Evolutionary conservation across 352 stramenopile species (phyloP).

Genomic region (Peronospora belbahrii): DNA sequence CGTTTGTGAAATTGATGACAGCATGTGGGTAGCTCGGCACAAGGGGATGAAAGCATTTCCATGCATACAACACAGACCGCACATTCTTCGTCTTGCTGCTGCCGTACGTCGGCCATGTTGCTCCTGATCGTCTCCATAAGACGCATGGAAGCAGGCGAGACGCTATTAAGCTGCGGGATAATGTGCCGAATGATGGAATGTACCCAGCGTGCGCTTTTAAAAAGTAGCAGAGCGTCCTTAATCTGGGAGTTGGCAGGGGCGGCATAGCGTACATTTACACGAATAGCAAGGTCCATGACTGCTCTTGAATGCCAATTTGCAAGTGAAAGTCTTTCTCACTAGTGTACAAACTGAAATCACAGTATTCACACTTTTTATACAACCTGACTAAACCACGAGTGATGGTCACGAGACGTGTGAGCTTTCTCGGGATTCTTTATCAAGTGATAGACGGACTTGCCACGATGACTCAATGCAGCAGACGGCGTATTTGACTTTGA

Average conservation of each 20-base stretch:
- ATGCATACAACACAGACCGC: constrained; percentile 78
- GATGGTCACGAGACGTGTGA: constrained; percentile 9
- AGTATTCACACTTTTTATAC: constrained; percentile 1
- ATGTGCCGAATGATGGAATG: constrained; percentile 89
- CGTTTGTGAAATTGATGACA: constrained; percentile 69
- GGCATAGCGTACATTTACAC: constrained; percentile 83
- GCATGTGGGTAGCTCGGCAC: constrained; percentile 60
- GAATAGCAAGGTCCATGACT: constrained; percentile 79
- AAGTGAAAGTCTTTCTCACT: constrained; percentile 20
- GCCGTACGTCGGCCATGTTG: constrained; percentile 19
- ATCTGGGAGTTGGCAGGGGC: constrained; percentile 81
- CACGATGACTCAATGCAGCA: constrained; percentile 16
- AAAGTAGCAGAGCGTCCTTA: constrained; percentile 78
- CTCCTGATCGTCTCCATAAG: constrained; percentile 57
- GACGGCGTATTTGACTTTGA: constrained; percentile 22
- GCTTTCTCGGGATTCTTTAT: constrained; percentile 20
- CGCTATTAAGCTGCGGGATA: constrained; percentile 80
- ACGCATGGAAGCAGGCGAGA: constrained; percentile 58
- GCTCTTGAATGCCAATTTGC: constrained; percentile 1
- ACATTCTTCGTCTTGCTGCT: constrained; percentile 18
- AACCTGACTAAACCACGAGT: constrained; percentile 7
- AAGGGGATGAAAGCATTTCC: constrained; percentile 49
- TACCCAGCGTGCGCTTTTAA: constrained; percentile 86
- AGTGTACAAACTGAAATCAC: constrained; percentile 9
- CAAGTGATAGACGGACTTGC: constrained; percentile 3